A percentile compares a stretch with the other conserved stretches of the same genome.
Conservation (phyloP, 495 filamentous ascomycete genomes). For the Beverwykella pulmonaria region DNA sequence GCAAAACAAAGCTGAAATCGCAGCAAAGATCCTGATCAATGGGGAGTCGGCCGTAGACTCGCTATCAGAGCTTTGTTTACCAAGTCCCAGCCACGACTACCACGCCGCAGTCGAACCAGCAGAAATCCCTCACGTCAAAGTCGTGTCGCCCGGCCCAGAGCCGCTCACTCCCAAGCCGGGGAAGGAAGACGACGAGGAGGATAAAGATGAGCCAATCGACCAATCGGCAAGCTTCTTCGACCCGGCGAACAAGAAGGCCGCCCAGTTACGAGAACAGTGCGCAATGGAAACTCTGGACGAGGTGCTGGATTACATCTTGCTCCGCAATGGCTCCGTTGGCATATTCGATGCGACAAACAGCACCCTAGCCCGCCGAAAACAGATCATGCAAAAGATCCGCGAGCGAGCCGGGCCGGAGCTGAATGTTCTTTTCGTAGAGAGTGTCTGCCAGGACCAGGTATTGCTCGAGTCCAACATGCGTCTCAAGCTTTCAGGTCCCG, state of each 20-base stretch:
- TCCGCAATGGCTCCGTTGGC: constrained; percentile 86
- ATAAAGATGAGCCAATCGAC: constrained; percentile 61
- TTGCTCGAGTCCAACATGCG: constrained; percentile 97
- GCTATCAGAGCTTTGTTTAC: constrained; percentile 24
- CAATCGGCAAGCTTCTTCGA: constrained; percentile 96
- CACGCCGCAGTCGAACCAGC: constrained; percentile 13
- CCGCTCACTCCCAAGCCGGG: constrained; percentile 17
- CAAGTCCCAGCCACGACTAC: constrained; percentile 2
- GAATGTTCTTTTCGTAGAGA: constrained; percentile 91
- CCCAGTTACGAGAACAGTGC: constrained; percentile 84
- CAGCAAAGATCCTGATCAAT: constrained; percentile 46
- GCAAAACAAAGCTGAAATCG: constrained; percentile 28
- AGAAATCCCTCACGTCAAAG: constrained; percentile 24
- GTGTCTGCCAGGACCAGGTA: constrained; percentile 79
- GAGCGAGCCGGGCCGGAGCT: constrained; percentile 80
- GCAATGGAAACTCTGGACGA: constrained; percentile 92
- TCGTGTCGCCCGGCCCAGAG: constrained; percentile 30
- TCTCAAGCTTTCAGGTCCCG: constrained; percentile 92
- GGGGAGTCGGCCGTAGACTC: constrained; percentile 19
- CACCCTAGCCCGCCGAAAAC: constrained; percentile 80
- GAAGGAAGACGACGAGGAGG: constrained; percentile 4
- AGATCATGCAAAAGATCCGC: constrained; percentile 80
- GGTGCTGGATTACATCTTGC: constrained; percentile 81
- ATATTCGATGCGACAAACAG: constrained; percentile 98
- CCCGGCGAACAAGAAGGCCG: constrained; percentile 79